Conservation (phyloP, 768 basidiomycete species). For the Trametes cubensis region DNA sequence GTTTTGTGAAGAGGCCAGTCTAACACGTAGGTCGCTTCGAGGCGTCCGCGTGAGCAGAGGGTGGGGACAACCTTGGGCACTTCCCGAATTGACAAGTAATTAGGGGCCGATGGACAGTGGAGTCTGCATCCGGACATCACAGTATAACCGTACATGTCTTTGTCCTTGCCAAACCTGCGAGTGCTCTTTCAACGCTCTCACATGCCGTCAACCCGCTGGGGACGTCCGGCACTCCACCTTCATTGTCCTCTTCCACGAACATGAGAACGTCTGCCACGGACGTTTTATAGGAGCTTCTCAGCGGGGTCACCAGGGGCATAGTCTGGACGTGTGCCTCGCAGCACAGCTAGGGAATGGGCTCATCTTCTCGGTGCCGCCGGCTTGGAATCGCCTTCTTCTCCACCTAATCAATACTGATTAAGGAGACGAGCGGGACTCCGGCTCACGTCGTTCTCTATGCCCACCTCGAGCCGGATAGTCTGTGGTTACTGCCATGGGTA, state of each 20-base stretch:
- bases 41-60: too few relatives aligned
- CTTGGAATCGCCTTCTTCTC: neutral
- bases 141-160: neutral
- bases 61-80: too few relatives aligned
- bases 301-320: conserved; percentile 12
- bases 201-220: neutral
- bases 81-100: too few relatives aligned
- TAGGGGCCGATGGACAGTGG: too few relatives aligned
- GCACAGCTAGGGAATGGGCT: neutral
- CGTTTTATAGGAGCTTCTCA: conserved; percentile 10
- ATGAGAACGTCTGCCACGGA: conserved; percentile 18
- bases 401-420: conserved; percentile 3
- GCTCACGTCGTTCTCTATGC: neutral
- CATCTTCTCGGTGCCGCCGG: conserved; percentile 10
- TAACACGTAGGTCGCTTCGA: too few relatives aligned
- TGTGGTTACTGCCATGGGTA: conserved; percentile 4
- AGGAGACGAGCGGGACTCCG: conserved; percentile 1
- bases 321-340: conserved; percentile 1
- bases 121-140: too few relatives aligned
- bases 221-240: neutral
- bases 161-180: neutral
- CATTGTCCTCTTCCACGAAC: conserved; percentile 5
- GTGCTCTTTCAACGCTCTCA: neutral
- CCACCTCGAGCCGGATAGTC: neutral
- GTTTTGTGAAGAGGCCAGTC: neutral